Conservation (phyloP, 2,329 filamentous ascomycete species). For the Scedosporium aurantiacum region DNA sequence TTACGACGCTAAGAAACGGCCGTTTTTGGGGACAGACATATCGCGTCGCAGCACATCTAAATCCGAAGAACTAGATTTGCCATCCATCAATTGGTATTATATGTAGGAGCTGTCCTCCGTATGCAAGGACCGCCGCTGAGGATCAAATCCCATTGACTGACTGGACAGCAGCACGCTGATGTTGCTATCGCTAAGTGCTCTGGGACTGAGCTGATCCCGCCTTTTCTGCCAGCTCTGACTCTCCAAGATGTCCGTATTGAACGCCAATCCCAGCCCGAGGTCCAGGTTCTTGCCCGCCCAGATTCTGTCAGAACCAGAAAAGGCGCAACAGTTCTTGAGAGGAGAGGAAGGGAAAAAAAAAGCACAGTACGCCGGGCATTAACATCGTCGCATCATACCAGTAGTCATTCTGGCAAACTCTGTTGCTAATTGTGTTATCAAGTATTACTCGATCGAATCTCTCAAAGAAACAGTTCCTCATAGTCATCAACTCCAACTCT, state of each 20-base stretch:
- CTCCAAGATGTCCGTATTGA: not conserved
- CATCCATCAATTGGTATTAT: not conserved
- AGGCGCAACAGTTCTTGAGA: not conserved
- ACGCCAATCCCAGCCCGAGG: not conserved
- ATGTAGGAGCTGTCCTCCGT: not conserved
- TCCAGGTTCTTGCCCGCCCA: not conserved
- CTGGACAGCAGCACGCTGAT: not conserved
- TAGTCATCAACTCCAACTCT: not conserved
- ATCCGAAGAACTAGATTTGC: not conserved
- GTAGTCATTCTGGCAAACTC: not conserved
- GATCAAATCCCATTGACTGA: not conserved
- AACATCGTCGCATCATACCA: not conserved
- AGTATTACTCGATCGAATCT: conserved; percentile 6
- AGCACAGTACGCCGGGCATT: not conserved
- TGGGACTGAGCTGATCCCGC: not conserved
- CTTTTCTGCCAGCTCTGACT: not conserved
- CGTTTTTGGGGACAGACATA: not conserved
- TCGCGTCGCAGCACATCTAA: not conserved
- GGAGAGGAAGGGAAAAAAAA: not conserved
- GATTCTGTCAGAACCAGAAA: not conserved
- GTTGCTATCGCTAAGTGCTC: not conserved
- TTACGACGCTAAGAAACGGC: not conserved
- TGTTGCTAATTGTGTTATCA: conserved; percentile 2
- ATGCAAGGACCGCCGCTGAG: not conserved
- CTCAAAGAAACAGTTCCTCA: conserved; percentile 1